A percentile compares a stretch with the other conserved stretches of the same genome.
Evolutionary conservation across 345 rosid genomes (phyloP).

Genomic region (Leavenworthia alabamica): DNA sequence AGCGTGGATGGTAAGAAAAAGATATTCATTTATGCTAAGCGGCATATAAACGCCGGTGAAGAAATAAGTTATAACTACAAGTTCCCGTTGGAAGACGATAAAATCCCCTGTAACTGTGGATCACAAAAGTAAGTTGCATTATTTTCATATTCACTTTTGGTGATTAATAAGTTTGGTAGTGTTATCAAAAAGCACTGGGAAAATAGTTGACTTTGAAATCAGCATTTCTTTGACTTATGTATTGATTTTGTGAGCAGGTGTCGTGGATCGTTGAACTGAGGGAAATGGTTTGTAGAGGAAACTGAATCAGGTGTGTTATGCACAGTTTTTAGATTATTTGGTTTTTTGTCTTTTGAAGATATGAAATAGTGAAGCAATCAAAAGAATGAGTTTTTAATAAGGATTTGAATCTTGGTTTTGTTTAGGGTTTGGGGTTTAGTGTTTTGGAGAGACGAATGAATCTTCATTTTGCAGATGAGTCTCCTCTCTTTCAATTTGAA

Average conservation of each 20-base stretch:
- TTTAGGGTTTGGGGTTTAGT: background rate
- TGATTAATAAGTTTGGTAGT: background rate
- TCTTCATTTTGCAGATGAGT: constrained; percentile 29
- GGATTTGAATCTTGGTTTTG: background rate
- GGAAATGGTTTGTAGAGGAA: background rate
- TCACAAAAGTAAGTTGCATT: constrained; percentile 65
- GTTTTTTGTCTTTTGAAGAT: background rate
- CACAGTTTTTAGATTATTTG: background rate
- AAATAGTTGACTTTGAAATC: no score
- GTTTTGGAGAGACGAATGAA: background rate
- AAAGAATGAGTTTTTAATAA: background rate
- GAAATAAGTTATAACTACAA: constrained; percentile 95
- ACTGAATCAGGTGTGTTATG: constrained; percentile 23
- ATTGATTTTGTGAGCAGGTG: constrained; percentile 48
- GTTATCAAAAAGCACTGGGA: no score
- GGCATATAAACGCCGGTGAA: constrained; percentile 79
- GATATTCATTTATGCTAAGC: constrained; percentile 90
- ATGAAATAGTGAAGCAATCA: background rate
- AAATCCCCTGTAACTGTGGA: constrained; percentile 97
- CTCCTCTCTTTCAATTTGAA: constrained; percentile 21
- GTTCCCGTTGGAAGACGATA: constrained; percentile 90
- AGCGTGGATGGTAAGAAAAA: constrained; percentile 87
- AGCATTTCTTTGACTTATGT: constrained; percentile 6
- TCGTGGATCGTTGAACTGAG: constrained; percentile 81
- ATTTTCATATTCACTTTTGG: background rate